Base-by-base conservation (phyloP, 1,284 basidiomycete genomes). In the Abortiporus biennis region DNA sequence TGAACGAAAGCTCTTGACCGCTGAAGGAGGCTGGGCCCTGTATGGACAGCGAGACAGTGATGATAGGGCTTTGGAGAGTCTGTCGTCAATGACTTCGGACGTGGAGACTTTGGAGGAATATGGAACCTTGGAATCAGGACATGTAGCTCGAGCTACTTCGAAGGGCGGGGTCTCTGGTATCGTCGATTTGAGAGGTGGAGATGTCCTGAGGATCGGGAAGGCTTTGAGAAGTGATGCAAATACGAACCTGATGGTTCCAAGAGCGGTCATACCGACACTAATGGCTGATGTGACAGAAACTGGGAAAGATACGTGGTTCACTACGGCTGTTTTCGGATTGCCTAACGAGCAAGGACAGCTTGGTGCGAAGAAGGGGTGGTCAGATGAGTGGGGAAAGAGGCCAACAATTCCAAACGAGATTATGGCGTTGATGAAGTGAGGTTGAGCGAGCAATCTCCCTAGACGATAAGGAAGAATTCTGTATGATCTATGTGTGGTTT, bases 181-280 rank as follows among this genome's bases (percentile, higher is more conserved):
- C 13, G 66, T 69, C 2, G 79, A 80, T 51, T 55, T 85, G 16
- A n/a, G 27, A 3, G 21, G 13, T 11, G 38, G 4, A 23, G 17
- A 29, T 17, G 57, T 59, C 29, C 53, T 44, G 35, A 61, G 63
- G 39, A 59, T 54, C 36, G 76, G 72, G 3, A 62, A 60, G 46
- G 74, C 76, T n/a, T 58, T 86, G 20, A 69, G 85, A 36, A 77
- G 75, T 17, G 84, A 87, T 57, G 78, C 84, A 21, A 87, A 87
- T 59, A 74, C 83, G 23, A 87, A 85, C 55, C 58, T 87, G 53
- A 76, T 87, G 51, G 78, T 78, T 27, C 71, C 83, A 3, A 66
- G 85, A 19, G 78, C 81, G 23, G 73, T 85, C 11, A 58, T 87
- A 45, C 84, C 84, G 3, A 82, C 78, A 22, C 66, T 87, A 27